Evolutionary conservation across 1,284 basidiomycete genomes (phyloP), one percentile per base, ranked within the genome.

Genomic region (Vanrija humicola): DNA sequence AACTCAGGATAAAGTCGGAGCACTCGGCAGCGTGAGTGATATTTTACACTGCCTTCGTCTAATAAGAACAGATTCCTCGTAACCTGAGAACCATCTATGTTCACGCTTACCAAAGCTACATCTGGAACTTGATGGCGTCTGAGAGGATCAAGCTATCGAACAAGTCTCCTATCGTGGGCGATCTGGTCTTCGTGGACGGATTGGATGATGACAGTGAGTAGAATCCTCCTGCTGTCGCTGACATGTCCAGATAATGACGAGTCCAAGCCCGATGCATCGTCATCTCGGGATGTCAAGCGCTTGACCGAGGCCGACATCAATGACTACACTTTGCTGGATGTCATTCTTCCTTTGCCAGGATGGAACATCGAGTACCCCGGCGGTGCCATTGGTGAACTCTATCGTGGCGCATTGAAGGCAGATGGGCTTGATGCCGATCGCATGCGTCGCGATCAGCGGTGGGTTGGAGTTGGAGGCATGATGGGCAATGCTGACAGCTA

Each of bases 71-170:
- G 91, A 96, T 97, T 60, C 94, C 93, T n/a, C 83, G 88, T 53
- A 96, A 94, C 69, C 82, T 99, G 61, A 83, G 94, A 47, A 79
- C 95, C 60, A 98, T 99, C 90, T 98, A 98, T 70, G 86, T 98
- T 46, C 96, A 99, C 75, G 94, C 95, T 38, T 98, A 98, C 75
- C 96, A 99, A 75, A 95, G 91, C 16, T 98, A 98, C 68, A 86
- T 98, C 28, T 99, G 95, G 96, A 99, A 98, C 76, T 84, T 90
- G 44, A 86, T 97, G 54, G 90, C 93, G 21, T 96, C 93, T 14
- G 91, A 95, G 74, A 86, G 96, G 15, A 86, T 98, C 65, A 84
- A 84, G 61, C 86, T 88, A 69, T 93, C 94, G 1, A 80, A 83
- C 16, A 84, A 86, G 14, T 82, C 83, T 57, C 85, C 90, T 0